Conservation (phyloP, 116 monocot species). For the Phalaenopsis hybrid region DNA sequence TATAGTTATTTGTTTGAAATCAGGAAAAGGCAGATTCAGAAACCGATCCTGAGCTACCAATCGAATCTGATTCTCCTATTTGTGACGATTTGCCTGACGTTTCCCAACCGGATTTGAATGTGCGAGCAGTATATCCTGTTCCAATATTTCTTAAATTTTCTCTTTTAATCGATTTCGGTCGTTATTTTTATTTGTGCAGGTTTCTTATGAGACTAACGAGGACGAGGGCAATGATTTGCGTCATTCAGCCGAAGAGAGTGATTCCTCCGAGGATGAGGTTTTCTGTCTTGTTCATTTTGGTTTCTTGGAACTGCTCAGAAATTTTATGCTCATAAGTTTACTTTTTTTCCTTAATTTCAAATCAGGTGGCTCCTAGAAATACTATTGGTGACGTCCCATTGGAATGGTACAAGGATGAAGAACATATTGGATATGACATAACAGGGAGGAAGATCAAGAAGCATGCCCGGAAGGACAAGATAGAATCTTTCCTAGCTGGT, state of each 20-base stretch:
- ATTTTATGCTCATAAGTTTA: background rate
- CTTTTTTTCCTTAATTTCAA: background rate
- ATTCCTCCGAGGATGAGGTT: conserved; percentile 28
- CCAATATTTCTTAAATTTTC: background rate
- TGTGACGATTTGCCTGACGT: conserved; percentile 3
- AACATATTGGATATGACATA: conserved; percentile 90
- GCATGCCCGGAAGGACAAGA: conserved; percentile 63
- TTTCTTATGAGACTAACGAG: background rate
- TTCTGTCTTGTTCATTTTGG: background rate
- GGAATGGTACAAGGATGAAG: conserved; percentile 85
- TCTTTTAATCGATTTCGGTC: background rate
- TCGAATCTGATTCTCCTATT: background rate
- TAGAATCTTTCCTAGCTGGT: conserved; percentile 71
- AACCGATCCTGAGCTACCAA: background rate
- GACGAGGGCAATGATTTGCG: conserved; percentile 3
- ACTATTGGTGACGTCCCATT: conserved; percentile 84
- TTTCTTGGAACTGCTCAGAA: background rate
- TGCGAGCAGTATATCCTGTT: background rate
- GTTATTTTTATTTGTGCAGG: conserved; percentile 8
- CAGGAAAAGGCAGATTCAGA: background rate
- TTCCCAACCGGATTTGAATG: conserved; percentile 10
- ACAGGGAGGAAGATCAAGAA: conserved; percentile 78
- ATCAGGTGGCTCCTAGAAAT: conserved; percentile 70
- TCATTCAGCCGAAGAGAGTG: conserved; percentile 18
- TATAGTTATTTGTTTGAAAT: background rate